These are phyloP conservation scores for Aspergillus saccharolyticus DNA, from an alignment of 495 filamentous ascomycete species.

Conservation along the genomic window DNA sequence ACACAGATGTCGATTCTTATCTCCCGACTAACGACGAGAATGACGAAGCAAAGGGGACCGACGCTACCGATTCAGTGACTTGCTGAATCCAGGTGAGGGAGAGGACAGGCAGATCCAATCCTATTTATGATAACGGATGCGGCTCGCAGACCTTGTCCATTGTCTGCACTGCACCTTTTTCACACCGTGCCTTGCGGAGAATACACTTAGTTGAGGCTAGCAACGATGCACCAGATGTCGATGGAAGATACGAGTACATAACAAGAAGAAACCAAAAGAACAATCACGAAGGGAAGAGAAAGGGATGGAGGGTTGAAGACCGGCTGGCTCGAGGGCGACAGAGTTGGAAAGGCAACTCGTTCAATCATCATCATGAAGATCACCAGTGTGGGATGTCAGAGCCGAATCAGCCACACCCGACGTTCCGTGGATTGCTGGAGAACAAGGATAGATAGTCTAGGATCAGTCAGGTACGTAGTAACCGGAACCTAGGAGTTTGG, in stretches of 20 bases:
- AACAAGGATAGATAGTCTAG: background rate
- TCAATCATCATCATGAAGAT: background rate
- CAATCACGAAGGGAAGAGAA: background rate
- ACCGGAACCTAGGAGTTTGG: background rate
- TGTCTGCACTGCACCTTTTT: background rate
- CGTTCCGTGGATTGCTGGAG: background rate
- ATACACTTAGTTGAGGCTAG: background rate
- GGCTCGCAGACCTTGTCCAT: background rate
- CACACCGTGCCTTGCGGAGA: background rate
- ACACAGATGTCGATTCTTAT: background rate
- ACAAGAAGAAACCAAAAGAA: background rate
- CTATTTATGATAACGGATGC: background rate
- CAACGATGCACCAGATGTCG: background rate
- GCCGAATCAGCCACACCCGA: background rate
- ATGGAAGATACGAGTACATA: background rate
- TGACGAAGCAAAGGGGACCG: background rate
- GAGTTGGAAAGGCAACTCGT: background rate
- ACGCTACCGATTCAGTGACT: background rate
- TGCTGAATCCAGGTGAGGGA: background rate
- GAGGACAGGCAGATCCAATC: background rate
- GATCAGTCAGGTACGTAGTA: background rate
- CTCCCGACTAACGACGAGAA: background rate
- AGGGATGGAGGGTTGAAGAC: background rate
- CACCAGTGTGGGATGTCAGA: background rate
- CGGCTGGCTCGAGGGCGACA: too few relatives aligned